phyloP scores from a whole-genome alignment of 306 rosid genomes.

The Lathyrus sativus region DNA sequence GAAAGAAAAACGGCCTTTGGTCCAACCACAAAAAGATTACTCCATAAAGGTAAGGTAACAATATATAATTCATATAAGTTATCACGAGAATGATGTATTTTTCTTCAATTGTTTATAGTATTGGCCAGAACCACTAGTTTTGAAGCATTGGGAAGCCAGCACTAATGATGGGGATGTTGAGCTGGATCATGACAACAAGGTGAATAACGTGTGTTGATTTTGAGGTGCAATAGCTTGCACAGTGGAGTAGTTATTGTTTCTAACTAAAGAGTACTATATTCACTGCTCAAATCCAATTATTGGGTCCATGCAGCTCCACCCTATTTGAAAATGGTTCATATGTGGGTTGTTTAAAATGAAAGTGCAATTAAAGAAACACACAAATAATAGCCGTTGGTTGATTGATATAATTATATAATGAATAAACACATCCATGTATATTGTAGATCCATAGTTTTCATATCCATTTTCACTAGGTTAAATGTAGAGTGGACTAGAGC shows the following conservation, averaged over 20 bases:
- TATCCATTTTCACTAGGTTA: no score
- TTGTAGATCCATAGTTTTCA: not conserved
- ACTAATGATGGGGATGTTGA: slow-evolving; percentile 34
- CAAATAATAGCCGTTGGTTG: not conserved
- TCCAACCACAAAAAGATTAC: slow-evolving; percentile 30
- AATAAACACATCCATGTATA: not conserved
- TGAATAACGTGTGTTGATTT: slow-evolving; percentile 31
- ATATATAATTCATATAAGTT: no score
- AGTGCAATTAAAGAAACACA: not conserved
- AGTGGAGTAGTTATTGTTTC: no score
- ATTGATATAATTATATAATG: not conserved
- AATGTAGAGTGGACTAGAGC: not conserved
- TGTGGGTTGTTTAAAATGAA: not conserved
- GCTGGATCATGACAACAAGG: slow-evolving; percentile 35
- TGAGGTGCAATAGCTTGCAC: not conserved
- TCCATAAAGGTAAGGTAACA: no score
- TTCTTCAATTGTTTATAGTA: not conserved
- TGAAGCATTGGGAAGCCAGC: slow-evolving; percentile 5
- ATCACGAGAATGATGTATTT: not conserved
- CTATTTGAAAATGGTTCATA: not conserved
- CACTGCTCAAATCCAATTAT: slow-evolving; percentile 37
- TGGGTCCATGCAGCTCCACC: slow-evolving; percentile 29
- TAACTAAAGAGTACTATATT: not conserved
- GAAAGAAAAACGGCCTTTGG: slow-evolving; percentile 42
- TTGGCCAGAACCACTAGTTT: not conserved